phyloP scores from a whole-genome alignment of 2,329 filamentous ascomycete genomes.

The Botryotinia convoluta region DNA sequence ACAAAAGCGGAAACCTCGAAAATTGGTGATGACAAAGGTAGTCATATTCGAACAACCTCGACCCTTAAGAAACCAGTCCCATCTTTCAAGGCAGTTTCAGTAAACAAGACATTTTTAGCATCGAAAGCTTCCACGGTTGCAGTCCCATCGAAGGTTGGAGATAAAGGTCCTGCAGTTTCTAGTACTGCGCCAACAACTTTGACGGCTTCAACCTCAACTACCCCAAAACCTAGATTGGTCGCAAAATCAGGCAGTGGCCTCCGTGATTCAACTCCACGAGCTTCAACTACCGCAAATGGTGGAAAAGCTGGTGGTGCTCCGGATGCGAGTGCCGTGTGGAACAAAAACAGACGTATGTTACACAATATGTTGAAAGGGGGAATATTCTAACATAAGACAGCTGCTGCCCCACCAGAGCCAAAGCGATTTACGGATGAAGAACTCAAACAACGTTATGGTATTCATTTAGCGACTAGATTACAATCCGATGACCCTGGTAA shows the following conservation, averaged over 20 bases:
- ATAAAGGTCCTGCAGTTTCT: constrained; percentile 43
- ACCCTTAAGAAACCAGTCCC: constrained; percentile 66
- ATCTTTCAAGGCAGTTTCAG: constrained; percentile 80
- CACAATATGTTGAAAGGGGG: constrained; percentile 3
- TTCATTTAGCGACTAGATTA: constrained; percentile 77
- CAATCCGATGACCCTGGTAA: constrained; percentile 72
- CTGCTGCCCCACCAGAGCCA: constrained; percentile 63
- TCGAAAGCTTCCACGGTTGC: constrained; percentile 57
- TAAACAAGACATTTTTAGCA: constrained; percentile 80
- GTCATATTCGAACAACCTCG: constrained; percentile 57
- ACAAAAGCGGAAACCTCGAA: constrained; percentile 56
- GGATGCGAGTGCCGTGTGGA: constrained; percentile 77
- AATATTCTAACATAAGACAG: constrained; percentile 42
- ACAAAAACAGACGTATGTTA: constrained; percentile 76
- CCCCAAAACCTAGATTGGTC: constrained; percentile 68
- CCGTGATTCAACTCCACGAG: constrained; percentile 50
- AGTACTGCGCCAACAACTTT: constrained; percentile 39
- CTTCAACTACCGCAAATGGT: constrained; percentile 48
- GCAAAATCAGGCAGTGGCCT: constrained; percentile 68
- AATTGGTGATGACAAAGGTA: constrained; percentile 55
- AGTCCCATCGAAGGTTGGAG: constrained; percentile 49
- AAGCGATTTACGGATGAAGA: constrained; percentile 87
- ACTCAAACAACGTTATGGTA: constrained; percentile 77
- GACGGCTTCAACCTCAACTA: constrained; percentile 43
- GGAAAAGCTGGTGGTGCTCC: constrained; percentile 60